phyloP scores from a whole-genome alignment of 139 green algal species.

The Chlamydomonas incerta region DNA sequence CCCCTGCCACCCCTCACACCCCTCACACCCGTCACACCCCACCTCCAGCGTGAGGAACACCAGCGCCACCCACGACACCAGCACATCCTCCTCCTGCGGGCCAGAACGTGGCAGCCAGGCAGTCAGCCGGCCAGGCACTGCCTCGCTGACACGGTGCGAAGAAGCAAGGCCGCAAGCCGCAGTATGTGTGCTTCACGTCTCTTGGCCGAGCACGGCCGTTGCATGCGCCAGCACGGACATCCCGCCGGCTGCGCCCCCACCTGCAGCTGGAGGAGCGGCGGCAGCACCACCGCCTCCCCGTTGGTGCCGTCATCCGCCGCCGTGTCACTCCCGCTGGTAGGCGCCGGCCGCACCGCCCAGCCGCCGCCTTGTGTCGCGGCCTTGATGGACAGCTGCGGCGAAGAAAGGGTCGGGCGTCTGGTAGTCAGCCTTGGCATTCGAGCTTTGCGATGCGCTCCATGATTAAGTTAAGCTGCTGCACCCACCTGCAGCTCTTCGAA shows the following conservation, averaged over 20 bases:
- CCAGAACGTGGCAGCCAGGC: neutral
- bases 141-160: too few species aligned
- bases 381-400: slow-evolving; percentile 18
- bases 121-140: too few species aligned
- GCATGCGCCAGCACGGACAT: too few species aligned
- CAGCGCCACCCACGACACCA: slow-evolving; percentile 70
- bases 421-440: too few species aligned
- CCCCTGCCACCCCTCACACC: too few species aligned
- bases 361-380: neutral
- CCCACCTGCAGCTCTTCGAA: slow-evolving; percentile 46
- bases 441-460: too few species aligned
- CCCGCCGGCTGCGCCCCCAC: neutral
- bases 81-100: slow-evolving; percentile 57
- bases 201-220: too few species aligned
- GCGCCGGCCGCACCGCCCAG: too few species aligned
- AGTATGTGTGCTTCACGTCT: too few species aligned
- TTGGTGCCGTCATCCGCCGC: neutral
- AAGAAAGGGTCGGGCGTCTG: neutral
- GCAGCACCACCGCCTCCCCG: neutral
- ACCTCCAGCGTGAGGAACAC: slow-evolving; percentile 69
- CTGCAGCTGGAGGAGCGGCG: slow-evolving; percentile 34
- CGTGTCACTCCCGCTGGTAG: neutral
- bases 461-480: too few species aligned
- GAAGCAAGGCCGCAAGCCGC: neutral
- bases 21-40: too few species aligned